These are phyloP conservation scores for Avicennia marina DNA, from an alignment of 257 asterid genomes.

Conservation along the genomic window DNA sequence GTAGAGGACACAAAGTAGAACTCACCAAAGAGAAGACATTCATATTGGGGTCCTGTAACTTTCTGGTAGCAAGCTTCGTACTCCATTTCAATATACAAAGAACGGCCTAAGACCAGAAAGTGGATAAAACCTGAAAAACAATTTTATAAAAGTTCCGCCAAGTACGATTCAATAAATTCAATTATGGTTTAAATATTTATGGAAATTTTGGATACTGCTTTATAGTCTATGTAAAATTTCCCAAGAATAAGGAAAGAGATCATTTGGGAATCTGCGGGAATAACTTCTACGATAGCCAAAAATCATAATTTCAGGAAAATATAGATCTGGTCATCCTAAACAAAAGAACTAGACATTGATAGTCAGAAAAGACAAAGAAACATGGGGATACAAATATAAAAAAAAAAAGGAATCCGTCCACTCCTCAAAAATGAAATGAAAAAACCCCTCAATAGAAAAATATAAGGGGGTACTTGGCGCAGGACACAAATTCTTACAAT, in stretches of 20 bases:
- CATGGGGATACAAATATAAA: too few relatives aligned
- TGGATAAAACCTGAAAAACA: too few relatives aligned
- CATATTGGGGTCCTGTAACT: slow-evolving; percentile 46
- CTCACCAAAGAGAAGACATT: slow-evolving; percentile 87
- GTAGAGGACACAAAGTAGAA: slow-evolving; percentile 1
- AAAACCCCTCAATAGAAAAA: too few relatives aligned
- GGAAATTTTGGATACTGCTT: not conserved
- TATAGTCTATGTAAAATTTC: too few relatives aligned
- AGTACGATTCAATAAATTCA: not conserved
- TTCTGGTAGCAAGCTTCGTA: slow-evolving; percentile 28
- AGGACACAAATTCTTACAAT: too few relatives aligned
- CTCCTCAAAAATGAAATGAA: too few relatives aligned
- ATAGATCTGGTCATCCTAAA: not conserved
- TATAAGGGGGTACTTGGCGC: too few relatives aligned
- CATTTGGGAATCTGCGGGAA: too few relatives aligned
- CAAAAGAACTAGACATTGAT: slow-evolving; percentile 2
- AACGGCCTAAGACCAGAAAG: too few relatives aligned
- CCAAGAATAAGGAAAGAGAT: not conserved
- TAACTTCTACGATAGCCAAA: too few relatives aligned
- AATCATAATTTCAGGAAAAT: not conserved
- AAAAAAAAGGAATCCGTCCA: too few relatives aligned
- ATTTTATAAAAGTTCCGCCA: not conserved
- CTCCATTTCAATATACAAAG: slow-evolving; percentile 50
- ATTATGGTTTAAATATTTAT: not conserved
- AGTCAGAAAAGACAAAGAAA: too few relatives aligned